These are phyloP conservation scores for Vitis riparia DNA, from an alignment of 164 flowering plant species.

Conservation along the genomic window DNA sequence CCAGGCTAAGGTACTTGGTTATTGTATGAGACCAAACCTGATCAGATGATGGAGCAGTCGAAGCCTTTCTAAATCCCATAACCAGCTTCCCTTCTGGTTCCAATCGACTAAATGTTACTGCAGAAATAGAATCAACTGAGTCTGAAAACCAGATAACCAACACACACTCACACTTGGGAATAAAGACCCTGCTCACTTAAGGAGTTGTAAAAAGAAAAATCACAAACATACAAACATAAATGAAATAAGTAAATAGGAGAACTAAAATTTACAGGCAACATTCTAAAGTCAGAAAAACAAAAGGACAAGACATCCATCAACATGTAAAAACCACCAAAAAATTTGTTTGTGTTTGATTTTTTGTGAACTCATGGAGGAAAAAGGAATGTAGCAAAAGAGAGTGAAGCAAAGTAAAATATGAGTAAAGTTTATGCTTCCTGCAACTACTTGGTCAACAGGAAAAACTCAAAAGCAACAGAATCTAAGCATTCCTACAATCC, in stretches of 20 bases:
- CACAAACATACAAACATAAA: too few species aligned
- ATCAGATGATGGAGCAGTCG: conserved; percentile 45
- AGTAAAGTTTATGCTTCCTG: too few species aligned
- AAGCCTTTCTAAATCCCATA: conserved; percentile 91
- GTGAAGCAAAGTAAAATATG: too few species aligned
- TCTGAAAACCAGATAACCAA: not conserved
- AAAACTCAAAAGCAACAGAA: too few species aligned
- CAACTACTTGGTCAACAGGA: too few species aligned
- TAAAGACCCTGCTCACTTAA: not conserved
- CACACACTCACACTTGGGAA: too few species aligned
- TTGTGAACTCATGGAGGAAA: too few species aligned
- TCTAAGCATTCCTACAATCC: too few species aligned
- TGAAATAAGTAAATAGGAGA: not conserved
- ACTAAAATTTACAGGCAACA: not conserved
- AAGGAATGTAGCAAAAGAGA: too few species aligned
- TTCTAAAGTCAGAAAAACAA: not conserved
- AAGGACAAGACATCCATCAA: not conserved
- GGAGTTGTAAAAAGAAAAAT: not conserved
- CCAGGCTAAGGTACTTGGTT: not conserved
- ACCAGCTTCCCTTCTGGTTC: conserved; percentile 92
- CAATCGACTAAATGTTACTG: conserved; percentile 91
- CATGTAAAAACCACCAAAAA: not conserved
- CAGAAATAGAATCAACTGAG: conserved; percentile 22
- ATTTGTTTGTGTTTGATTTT: too few species aligned
- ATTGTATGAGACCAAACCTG: conserved; percentile 46